Conservation (phyloP, 495 filamentous ascomycete species). For the Amniculicola lignicola region DNA sequence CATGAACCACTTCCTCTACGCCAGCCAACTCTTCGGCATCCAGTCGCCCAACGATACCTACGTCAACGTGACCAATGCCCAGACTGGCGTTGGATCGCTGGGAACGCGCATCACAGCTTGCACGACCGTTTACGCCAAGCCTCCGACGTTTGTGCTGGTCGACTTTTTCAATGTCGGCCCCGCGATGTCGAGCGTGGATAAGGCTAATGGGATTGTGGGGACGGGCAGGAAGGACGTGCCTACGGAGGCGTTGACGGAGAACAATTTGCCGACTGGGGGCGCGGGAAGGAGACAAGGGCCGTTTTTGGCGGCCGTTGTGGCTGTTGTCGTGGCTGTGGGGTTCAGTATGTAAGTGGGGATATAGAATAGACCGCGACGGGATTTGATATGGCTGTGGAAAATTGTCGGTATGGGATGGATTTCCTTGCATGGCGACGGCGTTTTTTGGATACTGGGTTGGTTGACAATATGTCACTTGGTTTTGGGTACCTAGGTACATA, state of each 20-base stretch:
- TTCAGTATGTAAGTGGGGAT: slow-evolving; percentile 12
- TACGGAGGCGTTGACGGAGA: slow-evolving; percentile 5
- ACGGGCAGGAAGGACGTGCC: slow-evolving; percentile 27
- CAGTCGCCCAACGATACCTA: slow-evolving; percentile 34
- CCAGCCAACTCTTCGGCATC: slow-evolving; percentile 30
- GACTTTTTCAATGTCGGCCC: slow-evolving; percentile 43
- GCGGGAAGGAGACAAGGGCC: slow-evolving; percentile 5
- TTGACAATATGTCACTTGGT: no score
- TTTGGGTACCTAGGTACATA: no score
- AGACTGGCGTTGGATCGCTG: slow-evolving; percentile 33
- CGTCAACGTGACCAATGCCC: slow-evolving; percentile 33
- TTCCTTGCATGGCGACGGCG: slow-evolving; percentile 3
- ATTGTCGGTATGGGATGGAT: background rate
- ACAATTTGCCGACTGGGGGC: background rate
- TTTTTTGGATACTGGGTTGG: slow-evolving; percentile 4
- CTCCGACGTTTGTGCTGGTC: slow-evolving; percentile 37
- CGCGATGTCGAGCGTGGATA: slow-evolving; percentile 38
- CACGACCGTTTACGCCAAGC: slow-evolving; percentile 32
- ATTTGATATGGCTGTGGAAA: no score
- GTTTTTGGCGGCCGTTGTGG: slow-evolving; percentile 22
- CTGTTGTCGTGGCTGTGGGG: slow-evolving; percentile 17
- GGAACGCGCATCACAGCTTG: slow-evolving; percentile 30
- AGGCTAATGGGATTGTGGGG: slow-evolving; percentile 37
- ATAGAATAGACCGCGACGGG: background rate
- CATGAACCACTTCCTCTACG: slow-evolving; percentile 44